Evolutionary conservation across 169 alveolate species (phyloP), one percentile per base, ranked within the genome.

Genomic region (Plasmodium coatneyi): DNA sequence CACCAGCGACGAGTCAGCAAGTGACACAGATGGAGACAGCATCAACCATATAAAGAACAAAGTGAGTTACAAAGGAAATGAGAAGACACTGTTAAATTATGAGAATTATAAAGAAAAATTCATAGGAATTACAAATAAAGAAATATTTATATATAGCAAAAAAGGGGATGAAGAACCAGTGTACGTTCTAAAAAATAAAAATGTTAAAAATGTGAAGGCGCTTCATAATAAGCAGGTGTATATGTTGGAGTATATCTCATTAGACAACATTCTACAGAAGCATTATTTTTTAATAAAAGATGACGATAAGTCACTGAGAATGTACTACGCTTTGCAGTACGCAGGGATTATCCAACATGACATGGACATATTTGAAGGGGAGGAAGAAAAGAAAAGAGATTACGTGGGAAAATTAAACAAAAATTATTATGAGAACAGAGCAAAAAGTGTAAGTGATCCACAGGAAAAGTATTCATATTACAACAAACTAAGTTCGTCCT

Each of bases 251-350:
- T 83, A 91, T 82, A 81, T 49, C 7, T 25, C 92, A 3, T 70
- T 70, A 72, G 78, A 81, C 54, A 71, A 80, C 32, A 81, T 10
- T 5, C 12, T 32, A 80, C 86, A 91, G 25, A 91, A 80, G 22
- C 95, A 91, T 91, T 91, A 91, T 60, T 56, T 91, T 80, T 91
- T 91, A 46, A 80, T 91, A 81, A 91, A 91, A 52, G 22, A 56
- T 19, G 70, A 82, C 28, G 95, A 91, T 91, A 91, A 91, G 74
- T 60, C 71, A n/a, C 54, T 91, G 56, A 49, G 84, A 49, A 91
- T 96, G 92, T 89, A 86, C 93, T 95, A 96, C 93, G 97, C 97
- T 66, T 91, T 96, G 46, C 96, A 92, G 71, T 96, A 96, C 41
- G 97, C 96, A 30, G 97, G 97, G 16, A 95, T 96, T 96, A 91